Evolutionary conservation across 352 stramenopile genomes (phyloP).

Genomic region (Globisporangium solare): DNA sequence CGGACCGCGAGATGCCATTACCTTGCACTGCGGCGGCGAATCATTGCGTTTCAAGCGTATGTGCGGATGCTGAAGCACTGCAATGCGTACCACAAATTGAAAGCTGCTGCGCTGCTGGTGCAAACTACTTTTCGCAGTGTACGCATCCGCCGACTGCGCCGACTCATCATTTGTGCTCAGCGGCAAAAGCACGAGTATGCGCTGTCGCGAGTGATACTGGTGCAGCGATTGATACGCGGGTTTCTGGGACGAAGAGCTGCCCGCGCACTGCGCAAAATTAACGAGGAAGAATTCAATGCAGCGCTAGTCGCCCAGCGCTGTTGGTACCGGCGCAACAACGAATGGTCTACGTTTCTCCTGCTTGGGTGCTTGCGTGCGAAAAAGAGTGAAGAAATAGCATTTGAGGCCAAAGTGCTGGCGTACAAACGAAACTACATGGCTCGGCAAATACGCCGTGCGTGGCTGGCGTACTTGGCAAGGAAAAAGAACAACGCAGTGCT

Average conservation of each 20-base stretch:
- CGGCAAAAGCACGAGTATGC: slow-evolving; percentile 37
- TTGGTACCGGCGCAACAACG: slow-evolving; percentile 80
- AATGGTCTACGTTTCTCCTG: slow-evolving; percentile 81
- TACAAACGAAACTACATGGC: slow-evolving; percentile 44
- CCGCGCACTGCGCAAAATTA: slow-evolving; percentile 16
- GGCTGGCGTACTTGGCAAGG: slow-evolving; percentile 20
- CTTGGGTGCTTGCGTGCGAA: slow-evolving; percentile 71
- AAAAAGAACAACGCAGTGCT: slow-evolving; percentile 26
- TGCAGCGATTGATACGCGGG: slow-evolving; percentile 53
- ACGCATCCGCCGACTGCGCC: slow-evolving; percentile 39
- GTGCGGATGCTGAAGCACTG: slow-evolving; percentile 45
- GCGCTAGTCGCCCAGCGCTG: slow-evolving; percentile 66
- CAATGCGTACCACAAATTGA: slow-evolving; percentile 37
- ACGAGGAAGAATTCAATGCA: slow-evolving; percentile 48
- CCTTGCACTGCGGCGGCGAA: slow-evolving; percentile 18
- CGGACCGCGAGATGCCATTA: slow-evolving; percentile 34
- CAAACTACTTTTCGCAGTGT: slow-evolving; percentile 53
- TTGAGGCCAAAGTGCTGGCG: slow-evolving; percentile 32
- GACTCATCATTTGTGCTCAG: slow-evolving; percentile 54
- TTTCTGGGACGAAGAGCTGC: slow-evolving; percentile 42
- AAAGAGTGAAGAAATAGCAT: slow-evolving; percentile 53
- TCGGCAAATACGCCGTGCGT: slow-evolving; percentile 36
- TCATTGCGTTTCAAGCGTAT: slow-evolving; percentile 56
- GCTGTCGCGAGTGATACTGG: slow-evolving; percentile 32
- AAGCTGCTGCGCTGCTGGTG: slow-evolving; percentile 41